A percentile compares a stretch with the other conserved stretches of the same genome.
Evolutionary conservation across 106 monocot species (phyloP).

Genomic region (Iris macrosiphon): DNA sequence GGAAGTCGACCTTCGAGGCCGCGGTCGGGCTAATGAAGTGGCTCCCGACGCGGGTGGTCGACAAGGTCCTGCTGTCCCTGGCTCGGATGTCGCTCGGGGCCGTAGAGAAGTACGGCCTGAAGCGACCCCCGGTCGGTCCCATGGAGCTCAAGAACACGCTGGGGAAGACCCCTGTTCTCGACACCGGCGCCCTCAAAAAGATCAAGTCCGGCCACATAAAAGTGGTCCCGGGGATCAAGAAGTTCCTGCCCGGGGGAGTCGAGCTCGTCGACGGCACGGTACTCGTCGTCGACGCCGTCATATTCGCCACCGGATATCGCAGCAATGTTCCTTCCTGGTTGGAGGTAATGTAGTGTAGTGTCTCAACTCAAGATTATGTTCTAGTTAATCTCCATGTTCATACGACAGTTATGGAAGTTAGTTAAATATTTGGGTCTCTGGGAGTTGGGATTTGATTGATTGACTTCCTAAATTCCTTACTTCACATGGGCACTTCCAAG

Average conservation of each 20-base stretch:
- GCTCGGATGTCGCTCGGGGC: slow-evolving; percentile 32
- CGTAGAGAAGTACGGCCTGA: slow-evolving; percentile 27
- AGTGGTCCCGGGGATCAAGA: slow-evolving; percentile 23
- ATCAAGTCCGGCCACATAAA: slow-evolving; percentile 34
- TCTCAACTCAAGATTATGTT: no score
- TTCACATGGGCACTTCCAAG: no score
- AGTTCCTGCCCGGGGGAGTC: slow-evolving; percentile 14
- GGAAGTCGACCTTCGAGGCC: slow-evolving; percentile 35
- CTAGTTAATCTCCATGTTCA: no score
- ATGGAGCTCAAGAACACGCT: slow-evolving; percentile 38
- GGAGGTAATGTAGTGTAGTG: slow-evolving; percentile 17
- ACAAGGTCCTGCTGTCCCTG: slow-evolving; percentile 30
- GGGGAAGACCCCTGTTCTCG: slow-evolving; percentile 55
- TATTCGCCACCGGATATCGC: slow-evolving; percentile 29
- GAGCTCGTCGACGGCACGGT: slow-evolving; percentile 29
- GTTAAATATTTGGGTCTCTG: no score
- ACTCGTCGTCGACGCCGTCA: slow-evolving; percentile 13
- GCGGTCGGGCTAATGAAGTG: slow-evolving; percentile 26
- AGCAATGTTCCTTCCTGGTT: slow-evolving; percentile 51
- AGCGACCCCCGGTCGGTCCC: slow-evolving; percentile 31
- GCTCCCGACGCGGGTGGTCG: slow-evolving; percentile 34
- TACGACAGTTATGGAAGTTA: no score
- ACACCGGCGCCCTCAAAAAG: slow-evolving; percentile 29
- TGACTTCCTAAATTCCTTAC: no score
- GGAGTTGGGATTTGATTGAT: no score